Conservation (phyloP, 2,329 filamentous ascomycete genomes). For the Endocalyx cinctus region DNA sequence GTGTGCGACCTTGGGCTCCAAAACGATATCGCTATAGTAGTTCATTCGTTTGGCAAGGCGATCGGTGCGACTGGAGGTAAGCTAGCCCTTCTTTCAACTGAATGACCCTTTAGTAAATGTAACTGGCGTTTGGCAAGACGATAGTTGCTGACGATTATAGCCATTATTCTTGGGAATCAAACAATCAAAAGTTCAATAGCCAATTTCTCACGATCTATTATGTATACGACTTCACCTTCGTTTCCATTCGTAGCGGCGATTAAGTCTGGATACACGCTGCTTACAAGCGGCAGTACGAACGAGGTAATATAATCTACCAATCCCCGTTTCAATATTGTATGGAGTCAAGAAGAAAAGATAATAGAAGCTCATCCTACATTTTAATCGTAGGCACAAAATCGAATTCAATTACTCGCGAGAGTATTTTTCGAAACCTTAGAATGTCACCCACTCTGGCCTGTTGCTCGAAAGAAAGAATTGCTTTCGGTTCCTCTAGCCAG, state of each 20-base stretch:
- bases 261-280: constrained; percentile 23
- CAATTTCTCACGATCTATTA: constrained; percentile 29
- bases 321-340: constrained; percentile 1
- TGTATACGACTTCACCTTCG: constrained; percentile 36
- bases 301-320: constrained; percentile 3
- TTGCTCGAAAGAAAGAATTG: constrained; percentile 20
- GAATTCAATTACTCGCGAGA: constrained; percentile 17
- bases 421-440: constrained; percentile 23
- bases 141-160: constrained; percentile 8
- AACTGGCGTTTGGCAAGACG: constrained; percentile 1
- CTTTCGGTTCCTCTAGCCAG: constrained; percentile 23
- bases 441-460: constrained; percentile 15
- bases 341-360: too few relatives aligned
- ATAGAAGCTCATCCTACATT: too few relatives aligned
- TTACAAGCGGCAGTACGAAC: constrained; percentile 29
- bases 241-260: constrained; percentile 37
- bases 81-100: neutral
- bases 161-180: constrained; percentile 15
- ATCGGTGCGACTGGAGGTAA: constrained; percentile 33
- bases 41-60: constrained; percentile 52
- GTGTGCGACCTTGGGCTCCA: constrained; percentile 46
- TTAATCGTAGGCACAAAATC: constrained; percentile 13
- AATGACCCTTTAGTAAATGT: neutral
- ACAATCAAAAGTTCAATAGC: constrained; percentile 6
- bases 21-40: constrained; percentile 40